Conservation (phyloP, 2,329 filamentous ascomycete species). For the Trichoderma gracile region DNA sequence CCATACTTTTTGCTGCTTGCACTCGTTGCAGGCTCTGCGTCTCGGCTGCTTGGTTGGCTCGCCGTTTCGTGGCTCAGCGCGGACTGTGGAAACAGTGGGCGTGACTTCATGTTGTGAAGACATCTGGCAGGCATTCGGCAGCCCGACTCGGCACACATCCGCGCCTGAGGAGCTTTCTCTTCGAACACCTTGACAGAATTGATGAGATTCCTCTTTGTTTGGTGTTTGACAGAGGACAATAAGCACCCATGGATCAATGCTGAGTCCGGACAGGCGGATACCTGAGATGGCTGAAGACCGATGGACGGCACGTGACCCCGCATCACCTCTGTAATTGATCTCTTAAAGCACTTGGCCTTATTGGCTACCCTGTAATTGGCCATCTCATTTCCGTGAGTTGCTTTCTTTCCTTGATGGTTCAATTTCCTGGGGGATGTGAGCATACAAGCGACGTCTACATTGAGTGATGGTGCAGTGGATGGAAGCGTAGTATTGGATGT, state of each 20-base stretch:
- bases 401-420: neutral
- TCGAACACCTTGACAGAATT: neutral
- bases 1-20: conserved; percentile 16
- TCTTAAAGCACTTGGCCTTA: no score
- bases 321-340: no score
- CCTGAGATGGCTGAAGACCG: neutral
- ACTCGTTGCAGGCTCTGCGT: conserved; percentile 16
- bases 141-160: neutral
- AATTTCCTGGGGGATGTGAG: no score
- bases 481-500: no score
- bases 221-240: neutral
- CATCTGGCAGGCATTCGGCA: conserved; percentile 11
- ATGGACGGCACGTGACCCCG: neutral
- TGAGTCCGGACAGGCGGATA: neutral
- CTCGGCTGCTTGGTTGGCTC: conserved; percentile 9
- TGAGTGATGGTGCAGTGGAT: no score
- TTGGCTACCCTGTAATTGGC: neutral
- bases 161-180: no score
- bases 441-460: no score
- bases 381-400: neutral
- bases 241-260: neutral
- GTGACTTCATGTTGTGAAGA: neutral
- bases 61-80: neutral
- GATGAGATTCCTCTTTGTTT: no score
- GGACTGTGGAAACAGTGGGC: neutral